Evolutionary conservation across 139 green algal genomes (phyloP), one percentile per base, ranked within the genome.

Genomic region (Tetratostichococcus sp.): DNA sequence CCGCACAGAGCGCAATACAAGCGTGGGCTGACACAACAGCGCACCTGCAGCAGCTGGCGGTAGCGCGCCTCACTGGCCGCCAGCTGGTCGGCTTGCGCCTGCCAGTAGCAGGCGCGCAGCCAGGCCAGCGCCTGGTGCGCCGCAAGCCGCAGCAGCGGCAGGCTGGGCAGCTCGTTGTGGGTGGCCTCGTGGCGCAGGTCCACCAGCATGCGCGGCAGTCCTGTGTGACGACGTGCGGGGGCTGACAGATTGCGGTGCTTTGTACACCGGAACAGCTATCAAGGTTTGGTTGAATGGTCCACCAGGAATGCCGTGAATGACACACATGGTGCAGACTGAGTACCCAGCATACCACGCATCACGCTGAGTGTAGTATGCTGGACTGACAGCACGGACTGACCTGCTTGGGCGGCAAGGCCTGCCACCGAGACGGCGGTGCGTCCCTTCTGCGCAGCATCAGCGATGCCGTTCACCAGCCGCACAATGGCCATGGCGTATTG

Each of bases 391-490:
- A n/a, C n/a, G n/a, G n/a, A 31, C 65, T 30, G 30, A 80, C 83
- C 83, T 71, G 84, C 81, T 35, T 72, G n/a, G 1, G 68, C 80
- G 19, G 89, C 84, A 4, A 94, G 77, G 42, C 43, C 79, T 8
- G 87, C 85, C 8, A 97, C 89, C 1, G 89, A 93, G 0, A 75
- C 58, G 0, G 92, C 92, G 0, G 91, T 79, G 3, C 76, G 74
- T 35, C 91, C 89, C 23, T 87, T 87, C 82, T 97, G 92, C 28
- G 82, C 75, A 11, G 87, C 88, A 76, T 96, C 92, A 17, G 82
- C 78, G 17, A 97, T 86, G 70, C 92, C 92, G 67, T 96, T 97
- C 30, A 97, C 90, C 67, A 97, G 73, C 67, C 90, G 79, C 19
- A 91, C 79, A 4, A 92, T 35, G 5, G 80, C 70, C 76, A 88